A percentile compares a stretch with the other conserved stretches of the same genome.
Evolutionary conservation across 140 eudicot genomes (phyloP).

Genomic region (Oenanthe javanica): DNA sequence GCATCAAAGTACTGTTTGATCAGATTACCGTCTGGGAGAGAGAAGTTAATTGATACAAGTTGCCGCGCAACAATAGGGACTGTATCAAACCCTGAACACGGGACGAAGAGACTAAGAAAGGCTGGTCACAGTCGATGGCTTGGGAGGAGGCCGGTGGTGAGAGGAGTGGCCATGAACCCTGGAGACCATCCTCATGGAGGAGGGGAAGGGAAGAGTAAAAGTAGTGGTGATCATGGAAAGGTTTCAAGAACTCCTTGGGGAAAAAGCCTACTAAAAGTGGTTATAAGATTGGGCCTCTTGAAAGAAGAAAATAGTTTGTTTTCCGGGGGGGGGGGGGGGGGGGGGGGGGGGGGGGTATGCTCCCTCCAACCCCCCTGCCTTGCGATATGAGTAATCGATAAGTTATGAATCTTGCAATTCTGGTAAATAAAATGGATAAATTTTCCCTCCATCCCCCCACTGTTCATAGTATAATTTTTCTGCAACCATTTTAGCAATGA

Average conservation of each 20-base stretch:
- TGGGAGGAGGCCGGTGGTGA: conserved; percentile 62
- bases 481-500: no score
- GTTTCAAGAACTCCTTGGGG: conserved; percentile 73
- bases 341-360: no score
- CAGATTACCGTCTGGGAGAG: conserved; percentile 52
- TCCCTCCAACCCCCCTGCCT: no score
- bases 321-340: not conserved
- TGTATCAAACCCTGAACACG: conserved; percentile 63
- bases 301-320: conserved; percentile 35
- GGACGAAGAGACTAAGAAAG: conserved; percentile 56
- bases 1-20: conserved; percentile 40
- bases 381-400: no score
- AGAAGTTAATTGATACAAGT: conserved; percentile 45
- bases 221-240: conserved; percentile 61
- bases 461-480: no score
- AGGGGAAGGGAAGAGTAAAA: conserved; percentile 81
- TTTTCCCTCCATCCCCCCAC: no score
- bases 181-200: conserved; percentile 97
- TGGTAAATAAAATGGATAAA: no score
- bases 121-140: conserved; percentile 85
- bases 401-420: no score
- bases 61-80: conserved; percentile 76
- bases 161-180: conserved; percentile 95
- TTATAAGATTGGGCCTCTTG: conserved; percentile 61
- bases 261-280: conserved; percentile 84